Base-by-base conservation (phyloP, 768 basidiomycete genomes). In the Serendipita sp. region DNA sequence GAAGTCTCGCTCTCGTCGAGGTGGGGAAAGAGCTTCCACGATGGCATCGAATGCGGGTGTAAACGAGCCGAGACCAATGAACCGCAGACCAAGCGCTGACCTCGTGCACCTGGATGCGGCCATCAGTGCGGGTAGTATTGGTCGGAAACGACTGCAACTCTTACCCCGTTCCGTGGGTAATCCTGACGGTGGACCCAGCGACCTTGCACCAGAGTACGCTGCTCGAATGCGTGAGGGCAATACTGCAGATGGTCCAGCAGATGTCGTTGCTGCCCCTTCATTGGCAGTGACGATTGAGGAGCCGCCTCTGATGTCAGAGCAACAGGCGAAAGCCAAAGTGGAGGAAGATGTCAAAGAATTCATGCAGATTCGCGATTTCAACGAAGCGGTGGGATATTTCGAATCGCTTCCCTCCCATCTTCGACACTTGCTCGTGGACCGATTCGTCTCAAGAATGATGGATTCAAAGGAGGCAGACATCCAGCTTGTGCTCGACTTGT, bases 341-440 rank as follows among this genome's bases (percentile, higher is more conserved):
- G 78, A 76, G 14, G 85, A 91, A 68, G 89, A 94, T 67, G 74
- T 76, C 63, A 90, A 89, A 73, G 91, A 97, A 76, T 88, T 91
- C 77, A 91, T 86, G 73, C 81, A 78, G 66, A 83, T 90, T 68
- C 86, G 88, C 66, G 87, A 85, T 69, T 71, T 96, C 63, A 84
- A 86, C 34, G 94, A 96, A 72, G 92, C 90, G 13, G 90, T 90
- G 67, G 80, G 80, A 26, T 94, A 93, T 76, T 92, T 95, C 75
- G 78, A 81, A 60, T 79, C 76, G 22, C 77, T 97, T 26, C 85
- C 90, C 5, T 72, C 78, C 26, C 77, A 78, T 63, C 79, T 85
- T 67, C 85, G 86, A 41, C 74, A 73, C 62, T 74, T 73, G 20
- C 80, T 98, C 31, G 82, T 95, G 65, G 83, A 88, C 69, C 84